These are phyloP conservation scores for Aspergillus piperis DNA, from an alignment of 2,329 filamentous ascomycete species.

Conservation along the genomic window DNA sequence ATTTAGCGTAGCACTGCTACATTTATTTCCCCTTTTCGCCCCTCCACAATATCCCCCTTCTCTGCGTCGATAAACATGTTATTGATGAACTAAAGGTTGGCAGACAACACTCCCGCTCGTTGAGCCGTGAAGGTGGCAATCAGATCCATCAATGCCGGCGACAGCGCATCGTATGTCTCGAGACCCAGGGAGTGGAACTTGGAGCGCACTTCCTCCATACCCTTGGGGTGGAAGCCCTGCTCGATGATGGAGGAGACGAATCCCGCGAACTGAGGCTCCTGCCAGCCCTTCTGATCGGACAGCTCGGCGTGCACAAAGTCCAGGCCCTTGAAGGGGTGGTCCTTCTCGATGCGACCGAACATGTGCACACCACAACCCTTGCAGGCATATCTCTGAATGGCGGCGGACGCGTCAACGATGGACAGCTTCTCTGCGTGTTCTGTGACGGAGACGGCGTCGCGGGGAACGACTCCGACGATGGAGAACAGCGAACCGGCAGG, in stretches of 20 bases:
- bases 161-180: slow-evolving; percentile 64
- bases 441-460: slow-evolving; percentile 57
- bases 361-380: slow-evolving; percentile 62
- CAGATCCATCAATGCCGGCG: slow-evolving; percentile 64
- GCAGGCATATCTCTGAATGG: slow-evolving; percentile 64
- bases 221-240: slow-evolving; percentile 61
- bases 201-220: slow-evolving; percentile 57
- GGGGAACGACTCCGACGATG: slow-evolving; percentile 62
- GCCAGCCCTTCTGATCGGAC: slow-evolving; percentile 63
- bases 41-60: neutral
- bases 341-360: slow-evolving; percentile 64
- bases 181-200: slow-evolving; percentile 59
- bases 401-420: slow-evolving; percentile 58
- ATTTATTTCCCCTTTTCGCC: neutral
- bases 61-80: neutral
- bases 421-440: slow-evolving; percentile 60
- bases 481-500: slow-evolving; percentile 65
- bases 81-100: slow-evolving; percentile 25
- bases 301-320: slow-evolving; percentile 69
- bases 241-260: slow-evolving; percentile 70
- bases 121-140: slow-evolving; percentile 59
- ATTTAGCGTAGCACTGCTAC: neutral
- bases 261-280: slow-evolving; percentile 69
- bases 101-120: slow-evolving; percentile 39
- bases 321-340: slow-evolving; percentile 68